Percentiles rank a stretch among this genome's conserved stretches.
Evolutionary conservation across 2,329 filamentous ascomycete genomes (phyloP).

Genomic region (Ceratocystiopsis minuta): DNA sequence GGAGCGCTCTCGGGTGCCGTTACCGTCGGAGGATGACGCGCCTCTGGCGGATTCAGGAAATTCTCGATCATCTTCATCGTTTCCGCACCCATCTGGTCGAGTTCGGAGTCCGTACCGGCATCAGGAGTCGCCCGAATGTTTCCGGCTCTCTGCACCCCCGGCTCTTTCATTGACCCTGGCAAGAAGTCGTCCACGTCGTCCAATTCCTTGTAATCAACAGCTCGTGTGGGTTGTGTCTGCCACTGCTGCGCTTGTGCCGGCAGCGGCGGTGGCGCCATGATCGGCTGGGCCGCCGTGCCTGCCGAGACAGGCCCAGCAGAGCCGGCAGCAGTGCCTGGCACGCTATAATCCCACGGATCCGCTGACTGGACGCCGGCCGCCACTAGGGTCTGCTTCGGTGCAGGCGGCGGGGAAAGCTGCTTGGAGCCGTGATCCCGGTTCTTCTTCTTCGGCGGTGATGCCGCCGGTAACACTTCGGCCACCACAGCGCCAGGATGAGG

Average conservation of each 20-base stretch:
- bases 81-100: constrained; percentile 17
- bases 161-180: constrained; percentile 1
- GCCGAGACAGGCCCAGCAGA: neutral
- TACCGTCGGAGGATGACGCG: constrained; percentile 14
- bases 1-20: too few species aligned
- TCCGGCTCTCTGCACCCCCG: neutral
- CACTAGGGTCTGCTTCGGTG: too few species aligned
- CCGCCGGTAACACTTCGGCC: too few species aligned
- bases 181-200: constrained; percentile 6
- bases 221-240: neutral
- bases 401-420: too few species aligned
- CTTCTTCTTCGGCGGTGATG: too few species aligned
- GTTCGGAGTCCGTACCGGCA: constrained; percentile 1
- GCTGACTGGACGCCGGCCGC: too few species aligned
- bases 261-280: neutral
- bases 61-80: constrained; percentile 31
- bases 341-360: too few species aligned
- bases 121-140: neutral
- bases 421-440: too few species aligned
- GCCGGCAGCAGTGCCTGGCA: neutral
- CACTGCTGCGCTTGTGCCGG: neutral
- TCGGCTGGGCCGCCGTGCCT: too few species aligned
- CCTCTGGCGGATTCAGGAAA: constrained; percentile 28
- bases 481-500: too few species aligned
- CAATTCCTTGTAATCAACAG: constrained; percentile 6